Evolutionary conservation across 257 asterid genomes (phyloP).

Genomic region (Primulina eburnea): DNA sequence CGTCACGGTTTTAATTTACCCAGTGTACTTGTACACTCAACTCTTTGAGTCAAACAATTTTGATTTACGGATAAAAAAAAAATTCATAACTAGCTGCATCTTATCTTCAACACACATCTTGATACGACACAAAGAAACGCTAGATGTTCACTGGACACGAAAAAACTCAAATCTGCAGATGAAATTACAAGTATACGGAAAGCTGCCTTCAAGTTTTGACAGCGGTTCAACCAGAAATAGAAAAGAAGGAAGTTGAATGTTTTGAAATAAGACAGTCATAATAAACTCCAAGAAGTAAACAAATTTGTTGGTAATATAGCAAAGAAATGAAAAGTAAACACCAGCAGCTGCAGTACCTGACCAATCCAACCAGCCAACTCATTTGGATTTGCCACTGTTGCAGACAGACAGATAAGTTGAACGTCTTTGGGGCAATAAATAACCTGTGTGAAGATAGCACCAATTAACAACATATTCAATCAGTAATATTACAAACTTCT

Average conservation of each 20-base stretch:
- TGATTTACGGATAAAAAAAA: too few relatives aligned
- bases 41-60: too few relatives aligned
- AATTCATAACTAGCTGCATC: too few relatives aligned
- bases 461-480: conserved; percentile 30
- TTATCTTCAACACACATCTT: conserved; percentile 14
- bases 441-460: conserved; percentile 49
- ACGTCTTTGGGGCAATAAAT: conserved; percentile 97
- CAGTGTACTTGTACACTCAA: too few relatives aligned
- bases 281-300: neutral
- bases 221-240: conserved; percentile 16
- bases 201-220: neutral
- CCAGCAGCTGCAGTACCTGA: conserved; percentile 62
- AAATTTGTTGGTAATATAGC: conserved; percentile 1
- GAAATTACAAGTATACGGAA: conserved; percentile 8
- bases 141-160: too few relatives aligned
- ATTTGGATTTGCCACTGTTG: conserved; percentile 96
- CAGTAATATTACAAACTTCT: conserved; percentile 22
- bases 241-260: conserved; percentile 4
- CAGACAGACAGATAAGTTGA: conserved; percentile 94
- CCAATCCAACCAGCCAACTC: conserved; percentile 99
- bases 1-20: too few relatives aligned
- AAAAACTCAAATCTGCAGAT: neutral
- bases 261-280: conserved; percentile 15
- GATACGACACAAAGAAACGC: conserved; percentile 3
- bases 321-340: conserved; percentile 25